Evolutionary conservation across 2,329 filamentous ascomycete species (phyloP), one percentile per base, ranked within the genome.

Genomic region (Pestalotiopsis fici): DNA sequence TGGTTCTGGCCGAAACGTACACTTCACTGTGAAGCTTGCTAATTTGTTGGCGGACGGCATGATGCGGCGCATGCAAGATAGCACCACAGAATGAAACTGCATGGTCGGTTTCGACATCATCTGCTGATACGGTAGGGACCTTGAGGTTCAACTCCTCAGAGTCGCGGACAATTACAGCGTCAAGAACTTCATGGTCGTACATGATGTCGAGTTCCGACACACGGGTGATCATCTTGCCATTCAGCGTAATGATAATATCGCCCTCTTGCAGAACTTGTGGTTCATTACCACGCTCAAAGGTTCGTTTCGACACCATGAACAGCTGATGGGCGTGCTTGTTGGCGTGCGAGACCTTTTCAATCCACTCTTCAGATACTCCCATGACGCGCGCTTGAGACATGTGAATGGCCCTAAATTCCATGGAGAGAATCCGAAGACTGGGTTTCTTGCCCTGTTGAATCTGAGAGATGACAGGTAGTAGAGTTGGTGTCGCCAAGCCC

Each of bases 331-430:
- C 93, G 63, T 96, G 91, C 50, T 93, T 92, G 79, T 99, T 98
- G 69, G 94, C 93, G 71, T 90, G 85, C 65, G 96, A 91, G 2
- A 98, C 95, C 79, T 94, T 92, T 73, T 93, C 87, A 74, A 99
- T 97, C 96, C 95, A 98, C 69, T 97, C 91, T 74, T 98, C 95
- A 0, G 93, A 93, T 1, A 98, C 94, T 11, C 96, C 96, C 95
- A 99, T 98, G 72, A 98, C 94, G 47, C 95, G 92, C 18, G 94
- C 95, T 81, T 99, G 96, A 50, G 92, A 93, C 95, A 99, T 98
- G 75, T 97, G 94, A 35, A 99, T 94, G 12, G 96, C 92, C 67
- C 97, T 93, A 76, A 97, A 95, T 79, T 99, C 96, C 74, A 98
- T 93, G 65, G 96, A 96, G 57, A 99, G 83, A 78, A 99, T 97